Evolutionary conservation across 1,284 basidiomycete species (phyloP).

Genomic region (Filobasidium uniguttulatum): DNA sequence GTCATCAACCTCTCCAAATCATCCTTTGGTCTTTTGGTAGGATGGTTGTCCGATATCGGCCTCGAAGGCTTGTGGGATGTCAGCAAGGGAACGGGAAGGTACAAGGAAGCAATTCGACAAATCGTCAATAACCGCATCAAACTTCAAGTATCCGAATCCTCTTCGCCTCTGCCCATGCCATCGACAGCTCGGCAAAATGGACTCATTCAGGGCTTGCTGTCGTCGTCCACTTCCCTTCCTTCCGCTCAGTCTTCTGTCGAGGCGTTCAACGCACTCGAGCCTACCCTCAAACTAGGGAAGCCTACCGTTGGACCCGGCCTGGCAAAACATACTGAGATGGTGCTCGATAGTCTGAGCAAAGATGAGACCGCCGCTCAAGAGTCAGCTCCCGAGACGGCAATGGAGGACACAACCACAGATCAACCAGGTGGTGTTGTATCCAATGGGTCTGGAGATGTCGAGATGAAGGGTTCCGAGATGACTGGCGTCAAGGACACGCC

Average conservation of each 20-base stretch:
- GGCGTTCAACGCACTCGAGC: conserved; percentile 5
- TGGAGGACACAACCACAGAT: too few relatives aligned
- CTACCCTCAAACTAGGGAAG: conserved; percentile 1
- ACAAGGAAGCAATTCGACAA: conserved; percentile 63
- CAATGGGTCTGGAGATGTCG: conserved; percentile 6
- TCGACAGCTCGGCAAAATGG: conserved; percentile 4
- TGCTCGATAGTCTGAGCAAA: conserved; percentile 2
- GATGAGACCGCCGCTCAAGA: conserved; percentile 1
- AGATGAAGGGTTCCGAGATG: conserved; percentile 4
- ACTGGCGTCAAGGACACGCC: neutral
- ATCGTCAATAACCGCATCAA: conserved; percentile 87
- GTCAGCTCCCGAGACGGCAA: neutral
- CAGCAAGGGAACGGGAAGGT: conserved; percentile 52
- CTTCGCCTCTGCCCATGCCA: conserved; percentile 46
- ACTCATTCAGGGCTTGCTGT: conserved; percentile 1
- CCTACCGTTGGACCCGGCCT: conserved; percentile 1
- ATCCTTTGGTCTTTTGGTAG: conserved; percentile 78
- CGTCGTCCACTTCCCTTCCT: neutral
- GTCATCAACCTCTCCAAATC: conserved; percentile 79
- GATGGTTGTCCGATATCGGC: conserved; percentile 83
- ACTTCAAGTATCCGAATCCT: conserved; percentile 51
- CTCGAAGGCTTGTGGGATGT: conserved; percentile 65
- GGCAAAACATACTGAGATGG: conserved; percentile 9
- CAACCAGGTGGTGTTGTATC: neutral
- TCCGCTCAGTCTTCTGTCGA: conserved; percentile 1